Conservation (phyloP, 2,329 filamentous ascomycete species). For the Colletotrichum eremochloae region DNA sequence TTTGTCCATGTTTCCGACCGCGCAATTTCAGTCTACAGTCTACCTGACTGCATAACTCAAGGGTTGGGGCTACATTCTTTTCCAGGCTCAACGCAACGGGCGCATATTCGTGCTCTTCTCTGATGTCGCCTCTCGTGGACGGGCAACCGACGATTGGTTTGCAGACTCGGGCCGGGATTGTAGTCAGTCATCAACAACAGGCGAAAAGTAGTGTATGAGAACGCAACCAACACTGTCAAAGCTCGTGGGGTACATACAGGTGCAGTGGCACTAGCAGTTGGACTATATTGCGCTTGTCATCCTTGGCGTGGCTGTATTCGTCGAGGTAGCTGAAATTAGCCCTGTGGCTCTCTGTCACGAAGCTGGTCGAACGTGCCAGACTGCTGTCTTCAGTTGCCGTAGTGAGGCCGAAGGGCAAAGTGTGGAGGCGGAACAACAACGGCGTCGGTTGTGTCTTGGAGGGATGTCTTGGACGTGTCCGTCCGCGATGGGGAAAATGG, state of each 20-base stretch:
- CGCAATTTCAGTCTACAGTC: conserved; percentile 12
- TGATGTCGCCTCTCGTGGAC: not conserved
- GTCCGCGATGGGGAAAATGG: conserved; percentile 32
- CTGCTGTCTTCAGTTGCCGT: conserved; percentile 30
- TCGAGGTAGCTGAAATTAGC: not conserved
- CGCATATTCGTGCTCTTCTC: not conserved
- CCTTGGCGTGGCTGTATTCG: conserved; percentile 27
- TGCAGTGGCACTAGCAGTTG: conserved; percentile 19
- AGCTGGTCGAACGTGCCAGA: not conserved
- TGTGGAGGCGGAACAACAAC: conserved; percentile 37
- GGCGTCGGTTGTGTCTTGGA: conserved; percentile 27
- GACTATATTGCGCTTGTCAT: not conserved
- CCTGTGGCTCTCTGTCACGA: conserved; percentile 8
- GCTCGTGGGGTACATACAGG: conserved; percentile 27
- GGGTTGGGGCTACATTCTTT: not conserved
- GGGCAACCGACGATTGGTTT: not conserved
- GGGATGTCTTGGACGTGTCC: conserved; percentile 28
- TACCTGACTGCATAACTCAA: conserved; percentile 13
- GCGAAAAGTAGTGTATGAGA: not conserved
- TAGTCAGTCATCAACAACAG: not conserved
- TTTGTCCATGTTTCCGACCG: conserved; percentile 40
- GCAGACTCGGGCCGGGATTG: too few relatives aligned
- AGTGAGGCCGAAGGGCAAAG: conserved; percentile 13
- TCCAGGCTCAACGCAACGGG: conserved; percentile 19
- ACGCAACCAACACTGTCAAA: conserved; percentile 6